phyloP scores from a whole-genome alignment of 2,329 filamentous ascomycete genomes.

The Phaeoacremonium minimum region DNA sequence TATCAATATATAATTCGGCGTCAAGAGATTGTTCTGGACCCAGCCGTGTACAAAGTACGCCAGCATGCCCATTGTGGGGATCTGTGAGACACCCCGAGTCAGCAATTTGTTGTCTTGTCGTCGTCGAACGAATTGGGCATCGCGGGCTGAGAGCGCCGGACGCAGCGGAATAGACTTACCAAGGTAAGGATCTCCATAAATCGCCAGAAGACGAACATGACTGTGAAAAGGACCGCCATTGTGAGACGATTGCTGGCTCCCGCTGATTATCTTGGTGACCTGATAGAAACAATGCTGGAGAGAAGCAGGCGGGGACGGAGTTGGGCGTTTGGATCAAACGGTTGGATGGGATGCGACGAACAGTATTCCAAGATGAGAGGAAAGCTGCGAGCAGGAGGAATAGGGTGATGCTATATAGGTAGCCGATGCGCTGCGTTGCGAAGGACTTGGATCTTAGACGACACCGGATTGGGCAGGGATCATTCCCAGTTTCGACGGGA shows the following conservation, averaged over 20 bases:
- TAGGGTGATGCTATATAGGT: too few species aligned
- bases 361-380: not conserved
- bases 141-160: not conserved
- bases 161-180: constrained; percentile 33
- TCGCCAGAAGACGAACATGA: constrained; percentile 60
- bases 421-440: too few species aligned
- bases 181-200: constrained; percentile 59
- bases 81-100: constrained; percentile 31
- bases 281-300: not conserved
- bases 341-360: not conserved
- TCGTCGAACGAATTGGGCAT: not conserved
- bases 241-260: constrained; percentile 17
- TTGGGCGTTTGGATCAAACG: not conserved
- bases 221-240: constrained; percentile 55
- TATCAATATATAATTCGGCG: constrained; percentile 59
- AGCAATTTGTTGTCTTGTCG: constrained; percentile 2
- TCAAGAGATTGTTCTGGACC: constrained; percentile 50
- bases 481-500: constrained; percentile 13
- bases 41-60: constrained; percentile 62
- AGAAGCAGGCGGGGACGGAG: not conserved
- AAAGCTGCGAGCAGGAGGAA: constrained; percentile 3
- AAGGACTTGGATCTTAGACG: too few species aligned
- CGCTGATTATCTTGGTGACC: not conserved
- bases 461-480: constrained; percentile 11
- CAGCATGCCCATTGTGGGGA: constrained; percentile 63